Evolutionary conservation across 306 rosid genomes (phyloP).

Genomic region (Notholithocarpus densiflorus): DNA sequence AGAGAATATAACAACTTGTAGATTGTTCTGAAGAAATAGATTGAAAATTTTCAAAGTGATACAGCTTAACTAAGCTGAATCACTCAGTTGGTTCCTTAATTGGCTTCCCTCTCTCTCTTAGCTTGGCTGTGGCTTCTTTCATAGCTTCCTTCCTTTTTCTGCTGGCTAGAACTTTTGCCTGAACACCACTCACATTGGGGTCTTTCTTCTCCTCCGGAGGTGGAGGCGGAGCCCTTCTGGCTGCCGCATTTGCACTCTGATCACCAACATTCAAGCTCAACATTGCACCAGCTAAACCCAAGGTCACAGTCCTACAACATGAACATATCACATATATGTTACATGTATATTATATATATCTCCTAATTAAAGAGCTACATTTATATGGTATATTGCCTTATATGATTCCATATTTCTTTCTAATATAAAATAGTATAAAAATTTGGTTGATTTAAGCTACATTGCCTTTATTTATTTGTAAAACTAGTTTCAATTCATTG

Average conservation of each 20-base stretch:
- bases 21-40: not conserved
- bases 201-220: conserved; percentile 68
- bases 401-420: not conserved
- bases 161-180: conserved; percentile 85
- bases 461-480: too few species aligned
- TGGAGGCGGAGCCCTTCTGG: conserved; percentile 70
- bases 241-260: conserved; percentile 53
- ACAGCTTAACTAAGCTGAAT: not conserved
- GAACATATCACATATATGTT: conserved; percentile 1
- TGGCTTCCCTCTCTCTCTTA: conserved; percentile 60
- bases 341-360: not conserved
- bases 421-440: too few species aligned
- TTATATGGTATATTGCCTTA: not conserved
- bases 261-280: conserved; percentile 32
- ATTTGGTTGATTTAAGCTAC: too few species aligned
- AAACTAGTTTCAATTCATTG: too few species aligned
- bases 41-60: not conserved
- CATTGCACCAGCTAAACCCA: conserved; percentile 48
- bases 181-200: conserved; percentile 72
- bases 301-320: conserved; percentile 40
- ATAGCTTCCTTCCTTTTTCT: conserved; percentile 89
- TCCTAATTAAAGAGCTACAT: not conserved
- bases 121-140: conserved; percentile 57
- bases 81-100: conserved; percentile 30
- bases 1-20: too few species aligned